phyloP scores from a whole-genome alignment of 2,329 filamentous ascomycete genomes.

The Monosporascus sp. region DNA sequence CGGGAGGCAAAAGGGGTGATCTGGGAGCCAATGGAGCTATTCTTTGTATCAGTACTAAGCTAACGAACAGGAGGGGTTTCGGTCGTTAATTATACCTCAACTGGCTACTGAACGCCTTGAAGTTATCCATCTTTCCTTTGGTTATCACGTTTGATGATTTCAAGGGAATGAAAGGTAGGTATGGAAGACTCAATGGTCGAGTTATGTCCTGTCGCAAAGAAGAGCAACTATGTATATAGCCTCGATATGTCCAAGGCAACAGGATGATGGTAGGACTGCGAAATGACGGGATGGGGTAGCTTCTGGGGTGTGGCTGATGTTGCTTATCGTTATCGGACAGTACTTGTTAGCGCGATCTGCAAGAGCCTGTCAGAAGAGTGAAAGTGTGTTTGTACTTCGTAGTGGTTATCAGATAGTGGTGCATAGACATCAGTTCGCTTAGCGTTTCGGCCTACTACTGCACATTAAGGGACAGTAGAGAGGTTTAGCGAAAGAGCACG shows the following conservation, averaged over 20 bases:
- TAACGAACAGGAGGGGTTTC: constrained; percentile 9
- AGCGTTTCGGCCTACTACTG: not conserved
- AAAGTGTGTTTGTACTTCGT: too few relatives aligned
- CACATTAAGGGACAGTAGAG: not conserved
- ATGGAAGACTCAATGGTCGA: not conserved
- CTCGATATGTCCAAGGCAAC: too few relatives aligned
- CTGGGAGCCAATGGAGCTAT: constrained; percentile 62
- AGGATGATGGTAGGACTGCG: too few relatives aligned
- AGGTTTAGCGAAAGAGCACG: not conserved
- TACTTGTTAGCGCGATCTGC: too few relatives aligned
- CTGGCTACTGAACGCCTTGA: constrained; percentile 53
- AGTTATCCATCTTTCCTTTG: constrained; percentile 44
- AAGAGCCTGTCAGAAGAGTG: too few relatives aligned
- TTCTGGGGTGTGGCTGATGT: too few relatives aligned
- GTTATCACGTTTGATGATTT: not conserved
- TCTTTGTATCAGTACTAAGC: constrained; percentile 12
- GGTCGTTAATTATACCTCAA: constrained; percentile 40
- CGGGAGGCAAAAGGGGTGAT: constrained; percentile 91
- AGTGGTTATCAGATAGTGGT: not conserved
- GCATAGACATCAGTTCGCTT: not conserved
- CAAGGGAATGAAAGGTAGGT: not conserved
- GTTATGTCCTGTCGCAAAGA: not conserved
- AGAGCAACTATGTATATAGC: too few relatives aligned
- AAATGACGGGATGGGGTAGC: too few relatives aligned
- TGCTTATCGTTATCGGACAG: too few relatives aligned